Conservation (phyloP, 257 asterid species). For the Leonotis leonurus region DNA sequence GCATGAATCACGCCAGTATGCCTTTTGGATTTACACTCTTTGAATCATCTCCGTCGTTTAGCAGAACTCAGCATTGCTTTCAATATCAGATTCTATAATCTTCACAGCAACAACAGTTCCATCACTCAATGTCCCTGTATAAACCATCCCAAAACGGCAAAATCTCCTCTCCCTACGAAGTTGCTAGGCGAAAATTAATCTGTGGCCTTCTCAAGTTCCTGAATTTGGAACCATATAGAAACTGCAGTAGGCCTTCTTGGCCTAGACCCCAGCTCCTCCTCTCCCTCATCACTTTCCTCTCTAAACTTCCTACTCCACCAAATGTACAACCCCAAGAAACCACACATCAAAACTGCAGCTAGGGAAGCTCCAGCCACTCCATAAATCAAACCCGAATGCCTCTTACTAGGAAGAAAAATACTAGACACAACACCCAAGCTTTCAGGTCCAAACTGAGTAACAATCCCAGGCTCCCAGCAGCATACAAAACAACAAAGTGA, state of each 20-base stretch:
- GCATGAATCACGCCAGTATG: slow-evolving; percentile 72
- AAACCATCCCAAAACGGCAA: slow-evolving; percentile 80
- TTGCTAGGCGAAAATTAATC: slow-evolving; percentile 51
- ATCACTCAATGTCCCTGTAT: slow-evolving; percentile 58
- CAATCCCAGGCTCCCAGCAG: slow-evolving; percentile 86
- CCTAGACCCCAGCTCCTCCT: slow-evolving; percentile 39
- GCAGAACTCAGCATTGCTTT: slow-evolving; percentile 69
- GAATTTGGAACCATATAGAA: slow-evolving; percentile 62
- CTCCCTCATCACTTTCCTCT: slow-evolving; percentile 23
- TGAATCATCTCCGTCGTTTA: slow-evolving; percentile 40
- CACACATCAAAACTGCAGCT: slow-evolving; percentile 32
- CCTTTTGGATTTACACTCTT: slow-evolving; percentile 47
- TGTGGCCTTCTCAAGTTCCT: slow-evolving; percentile 73
- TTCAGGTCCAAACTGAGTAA: slow-evolving; percentile 64
- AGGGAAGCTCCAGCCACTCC: slow-evolving; percentile 58
- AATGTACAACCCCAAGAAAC: slow-evolving; percentile 43
- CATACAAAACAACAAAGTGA: slow-evolving; percentile 61
- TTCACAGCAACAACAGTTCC: slow-evolving; percentile 73
- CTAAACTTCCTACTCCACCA: slow-evolving; percentile 53
- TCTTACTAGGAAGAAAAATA: slow-evolving; percentile 32
- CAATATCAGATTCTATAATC: slow-evolving; percentile 65
- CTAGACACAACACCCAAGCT: slow-evolving; percentile 57
- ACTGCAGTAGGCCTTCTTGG: slow-evolving; percentile 59
- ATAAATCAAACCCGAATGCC: slow-evolving; percentile 31
- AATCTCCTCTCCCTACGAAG: slow-evolving; percentile 83